Evolutionary conservation across 2,329 filamentous ascomycete species (phyloP), one percentile per base, ranked within the genome.

Genomic region (Falciphora oryzae): DNA sequence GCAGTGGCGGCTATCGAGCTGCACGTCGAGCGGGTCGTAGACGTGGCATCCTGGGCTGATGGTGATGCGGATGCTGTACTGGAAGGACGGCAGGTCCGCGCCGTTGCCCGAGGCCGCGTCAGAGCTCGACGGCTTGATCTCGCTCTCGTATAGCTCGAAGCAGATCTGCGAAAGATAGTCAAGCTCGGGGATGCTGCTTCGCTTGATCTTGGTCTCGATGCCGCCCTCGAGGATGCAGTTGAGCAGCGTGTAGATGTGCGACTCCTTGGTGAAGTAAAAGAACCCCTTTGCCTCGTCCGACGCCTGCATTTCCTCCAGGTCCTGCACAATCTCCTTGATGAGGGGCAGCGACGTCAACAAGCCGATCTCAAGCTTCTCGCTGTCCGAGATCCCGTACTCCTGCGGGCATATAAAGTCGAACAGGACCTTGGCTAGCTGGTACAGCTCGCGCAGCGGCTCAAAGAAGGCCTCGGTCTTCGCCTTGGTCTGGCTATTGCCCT

Each of bases 251-350:
- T 99, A 99, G 68, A 99, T 97, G 75, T 99, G 95, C 0, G 92
- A 97, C 77, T 99, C 95, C 77, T 99, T 99, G 68, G 95, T 99
- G 77, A 99, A 99, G 79, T 99, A 99, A 78, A 98, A 92, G 81
- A 98, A 98, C 1, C 90, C 94, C 74, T 97, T 97, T 59, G 93
- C 93, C 69, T 96, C 91, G 63, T 94, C 89, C 0, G 92, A 96
- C 4, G 95, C 94, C 77, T 99, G 95, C 76, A 98, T 92, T 77
- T 98, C 93, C 78, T 99, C 96, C 2, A 99, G 83, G 72, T 99
- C 94, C 73, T 93, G 90, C 8, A 99, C 95, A 71, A 99, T 97
- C 77, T 99, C 95, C 75, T 96, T 96, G 59, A 99, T 85, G 22
- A 99, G 82, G 2, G 95, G 96, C 60, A 99, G 81, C 16, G 93